Evolutionary conservation across 2,329 filamentous ascomycete genomes (phyloP), one percentile per base, ranked within the genome.

Genomic region (Bipolaris zeicola): DNA sequence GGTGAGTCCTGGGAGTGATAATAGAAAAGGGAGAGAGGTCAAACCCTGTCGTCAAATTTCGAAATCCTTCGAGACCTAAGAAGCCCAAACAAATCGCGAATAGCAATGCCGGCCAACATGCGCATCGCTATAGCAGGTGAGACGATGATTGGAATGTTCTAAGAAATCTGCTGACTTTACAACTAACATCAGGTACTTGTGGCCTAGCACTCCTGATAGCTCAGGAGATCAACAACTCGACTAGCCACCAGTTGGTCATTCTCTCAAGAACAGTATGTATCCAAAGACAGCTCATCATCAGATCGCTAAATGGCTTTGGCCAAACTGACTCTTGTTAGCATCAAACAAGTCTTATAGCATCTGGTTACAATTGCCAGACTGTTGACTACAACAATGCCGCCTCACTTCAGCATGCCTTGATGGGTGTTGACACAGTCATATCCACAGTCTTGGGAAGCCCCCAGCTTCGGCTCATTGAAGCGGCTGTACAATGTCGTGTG

Each of bases 351-450:
- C 81, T 87, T 52, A 78, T 80, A 43, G 71, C 78, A 11, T 79
- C 82, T 56, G 84, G 82, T 43, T 88, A 88, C 64, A 89, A 91
- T 72, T 85, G 91, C 44, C 80, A 86, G 53, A 79, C 85, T 38
- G 87, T 91, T n/a, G 81, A 91, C 77, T 92, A 91, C 71, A 75
- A 80, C 60, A 79, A 86, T 59, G 73, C 81, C 31, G 78, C 82
- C 1, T 82, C 82, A 39, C 81, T 93, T 24, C 80, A 80, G 13
- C 91, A 87, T 70, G 83, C 85, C 7, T 82, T 93, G n/a, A 83
- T 83, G 55, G 90, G 90, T 8, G 83, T 91, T 39, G 88, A 92
- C 72, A 83, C 90, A 10, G 84, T 92, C 65, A 89, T 92, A 53
- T 92, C 89, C 1, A 92, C 89, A 1, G 85, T 92, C 46, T 84